Conservation (phyloP, 495 filamentous ascomycete genomes). For the Penicillium egyptiacum region DNA sequence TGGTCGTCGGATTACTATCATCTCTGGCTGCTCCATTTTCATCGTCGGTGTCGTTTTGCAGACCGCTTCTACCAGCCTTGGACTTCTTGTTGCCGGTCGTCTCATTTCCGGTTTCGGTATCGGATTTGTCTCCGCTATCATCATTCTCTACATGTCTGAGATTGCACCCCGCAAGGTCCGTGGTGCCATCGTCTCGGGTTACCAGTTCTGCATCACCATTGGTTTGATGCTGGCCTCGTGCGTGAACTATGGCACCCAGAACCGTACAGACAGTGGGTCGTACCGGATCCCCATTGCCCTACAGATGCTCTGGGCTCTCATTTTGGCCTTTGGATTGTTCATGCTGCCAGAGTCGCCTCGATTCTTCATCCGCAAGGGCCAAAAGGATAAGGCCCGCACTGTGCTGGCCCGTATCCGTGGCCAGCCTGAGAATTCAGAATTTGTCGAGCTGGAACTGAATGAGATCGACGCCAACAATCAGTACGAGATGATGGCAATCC, state of each 20-base stretch:
- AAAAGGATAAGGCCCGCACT: conserved; percentile 39
- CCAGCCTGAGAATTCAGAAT: conserved; percentile 57
- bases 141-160: conserved; percentile 75
- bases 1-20: conserved; percentile 68
- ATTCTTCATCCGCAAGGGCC: conserved; percentile 60
- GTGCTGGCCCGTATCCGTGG: conserved; percentile 46
- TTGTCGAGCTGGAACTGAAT: conserved; percentile 64
- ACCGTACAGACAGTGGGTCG: conserved; percentile 59
- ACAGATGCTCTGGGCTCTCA: conserved; percentile 66
- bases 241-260: conserved; percentile 67
- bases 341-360: conserved; percentile 76
- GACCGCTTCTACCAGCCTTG: conserved; percentile 47
- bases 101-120: conserved; percentile 71
- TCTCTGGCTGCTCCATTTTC: conserved; percentile 64
- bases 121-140: conserved; percentile 71
- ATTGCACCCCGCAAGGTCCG: conserved; percentile 61
- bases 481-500: conserved; percentile 62
- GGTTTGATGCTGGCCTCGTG: conserved; percentile 71
- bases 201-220: conserved; percentile 72
- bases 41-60: conserved; percentile 63
- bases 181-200: conserved; percentile 66
- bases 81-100: conserved; percentile 67
- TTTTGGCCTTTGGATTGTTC: conserved; percentile 63
- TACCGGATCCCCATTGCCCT: conserved; percentile 71
- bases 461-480: conserved; percentile 78